Evolutionary conservation across 495 filamentous ascomycete genomes (phyloP).

Genomic region (Usnea hakonensis): DNA sequence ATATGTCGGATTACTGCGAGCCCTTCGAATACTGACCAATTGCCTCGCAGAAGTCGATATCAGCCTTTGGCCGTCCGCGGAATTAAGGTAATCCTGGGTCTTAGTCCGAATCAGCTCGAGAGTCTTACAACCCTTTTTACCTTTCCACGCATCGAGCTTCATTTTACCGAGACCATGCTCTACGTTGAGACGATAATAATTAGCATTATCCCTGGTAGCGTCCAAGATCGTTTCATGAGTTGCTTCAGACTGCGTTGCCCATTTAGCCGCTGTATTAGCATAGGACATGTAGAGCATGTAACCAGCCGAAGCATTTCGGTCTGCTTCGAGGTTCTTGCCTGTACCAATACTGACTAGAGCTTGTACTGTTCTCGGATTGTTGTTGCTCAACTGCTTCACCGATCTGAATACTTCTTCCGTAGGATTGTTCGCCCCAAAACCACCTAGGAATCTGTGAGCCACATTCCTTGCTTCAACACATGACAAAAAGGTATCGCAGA

Average conservation of each 20-base stretch:
- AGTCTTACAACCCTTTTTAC: background rate
- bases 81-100: conserved; percentile 8
- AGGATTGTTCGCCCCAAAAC: conserved; percentile 30
- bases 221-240: conserved; percentile 2
- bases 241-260: conserved; percentile 14
- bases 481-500: background rate
- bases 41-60: background rate
- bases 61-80: background rate
- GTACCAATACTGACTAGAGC: conserved; percentile 29
- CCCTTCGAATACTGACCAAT: background rate
- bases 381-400: conserved; percentile 16
- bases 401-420: conserved; percentile 19
- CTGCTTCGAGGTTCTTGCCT: conserved; percentile 16
- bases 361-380: background rate
- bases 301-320: background rate
- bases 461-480: background rate
- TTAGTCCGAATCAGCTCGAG: conserved; percentile 1
- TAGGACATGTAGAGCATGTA: background rate
- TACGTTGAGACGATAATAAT: conserved; percentile 16
- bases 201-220: background rate
- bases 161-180: conserved; percentile 17
- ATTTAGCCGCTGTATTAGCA: conserved; percentile 7
- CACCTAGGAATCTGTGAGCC: background rate
- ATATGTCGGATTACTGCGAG: background rate
- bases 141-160: conserved; percentile 20